A percentile compares a stretch with the other conserved stretches of the same genome.
phyloP scores from a whole-genome alignment of 306 rosid species.

The Fagus sylvatica region DNA sequence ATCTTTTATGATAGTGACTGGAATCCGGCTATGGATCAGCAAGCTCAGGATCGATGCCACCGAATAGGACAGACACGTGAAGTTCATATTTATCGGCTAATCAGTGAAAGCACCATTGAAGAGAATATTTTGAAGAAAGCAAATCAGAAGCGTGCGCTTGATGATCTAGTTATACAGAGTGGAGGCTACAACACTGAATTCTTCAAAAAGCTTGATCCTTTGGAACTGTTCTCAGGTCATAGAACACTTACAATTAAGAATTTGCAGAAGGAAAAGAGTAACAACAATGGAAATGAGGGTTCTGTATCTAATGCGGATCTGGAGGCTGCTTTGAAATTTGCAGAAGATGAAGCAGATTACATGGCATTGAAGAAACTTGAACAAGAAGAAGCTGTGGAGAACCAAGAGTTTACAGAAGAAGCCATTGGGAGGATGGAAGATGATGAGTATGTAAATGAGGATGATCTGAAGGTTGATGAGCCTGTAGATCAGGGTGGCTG shows the following conservation, averaged over 20 bases:
- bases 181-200: constrained; percentile 97
- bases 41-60: constrained; percentile 99
- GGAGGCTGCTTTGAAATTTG: constrained; percentile 88
- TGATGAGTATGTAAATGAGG: constrained; percentile 85
- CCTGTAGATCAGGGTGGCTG: constrained; percentile 57
- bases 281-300: constrained; percentile 48
- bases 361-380: constrained; percentile 96
- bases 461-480: constrained; percentile 74
- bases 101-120: constrained; percentile 95
- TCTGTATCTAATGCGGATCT: constrained; percentile 81
- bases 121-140: constrained; percentile 98
- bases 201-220: constrained; percentile 96
- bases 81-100: constrained; percentile 91
- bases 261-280: constrained; percentile 64
- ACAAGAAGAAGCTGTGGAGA: constrained; percentile 96
- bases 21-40: constrained; percentile 99
- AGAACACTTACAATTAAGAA: constrained; percentile 62
- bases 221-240: constrained; percentile 92
- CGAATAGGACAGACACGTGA: constrained; percentile 99
- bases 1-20: constrained; percentile 98
- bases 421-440: constrained; percentile 92
- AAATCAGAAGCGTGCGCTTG: constrained; percentile 97
- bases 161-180: constrained; percentile 95
- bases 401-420: constrained; percentile 97
- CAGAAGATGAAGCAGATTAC: constrained; percentile 98